These are phyloP conservation scores for Dictyostelium intermedium DNA, from an alignment of 78 protist genomes.

Conservation along the genomic window DNA sequence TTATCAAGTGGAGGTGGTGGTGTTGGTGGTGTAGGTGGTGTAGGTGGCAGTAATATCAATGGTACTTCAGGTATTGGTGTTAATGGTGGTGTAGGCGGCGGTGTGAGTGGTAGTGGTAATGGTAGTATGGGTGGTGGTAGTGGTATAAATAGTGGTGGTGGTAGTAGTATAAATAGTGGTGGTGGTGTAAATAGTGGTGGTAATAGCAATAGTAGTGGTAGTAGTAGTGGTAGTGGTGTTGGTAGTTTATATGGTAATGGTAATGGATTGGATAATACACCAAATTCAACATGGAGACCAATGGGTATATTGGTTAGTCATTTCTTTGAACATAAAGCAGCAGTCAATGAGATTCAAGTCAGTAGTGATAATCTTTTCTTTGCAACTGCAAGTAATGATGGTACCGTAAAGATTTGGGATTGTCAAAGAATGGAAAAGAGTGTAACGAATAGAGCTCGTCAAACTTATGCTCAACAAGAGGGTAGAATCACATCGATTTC, in stretches of 20 bases:
- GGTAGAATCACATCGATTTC: slow-evolving; percentile 80
- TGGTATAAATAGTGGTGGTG: not conserved
- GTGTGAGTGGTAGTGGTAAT: not conserved
- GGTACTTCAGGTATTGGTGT: not conserved
- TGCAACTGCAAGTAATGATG: slow-evolving; percentile 86
- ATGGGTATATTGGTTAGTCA: slow-evolving; percentile 81
- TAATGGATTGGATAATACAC: not conserved
- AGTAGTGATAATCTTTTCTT: slow-evolving; percentile 81
- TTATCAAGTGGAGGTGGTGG: not conserved
- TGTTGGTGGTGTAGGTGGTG: not conserved
- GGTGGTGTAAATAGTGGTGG: not conserved
- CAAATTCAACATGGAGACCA: slow-evolving; percentile 75
- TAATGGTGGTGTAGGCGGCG: not conserved
- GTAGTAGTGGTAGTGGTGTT: not conserved
- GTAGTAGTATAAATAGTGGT: not conserved
- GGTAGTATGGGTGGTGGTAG: not conserved
- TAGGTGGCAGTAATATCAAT: not conserved
- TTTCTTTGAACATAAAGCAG: slow-evolving; percentile 81
- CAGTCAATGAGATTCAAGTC: slow-evolving; percentile 84
- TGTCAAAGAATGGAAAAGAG: slow-evolving; percentile 78
- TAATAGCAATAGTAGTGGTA: not conserved
- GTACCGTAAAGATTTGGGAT: slow-evolving; percentile 90
- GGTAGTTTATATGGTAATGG: not conserved
- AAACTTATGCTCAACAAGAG: slow-evolving; percentile 71
- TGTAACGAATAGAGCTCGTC: slow-evolving; percentile 81